A percentile compares a stretch with the other conserved stretches of the same genome.
These are phyloP conservation scores for Primulina eburnea DNA, from an alignment of 257 asterid genomes.

Conservation along the genomic window DNA sequence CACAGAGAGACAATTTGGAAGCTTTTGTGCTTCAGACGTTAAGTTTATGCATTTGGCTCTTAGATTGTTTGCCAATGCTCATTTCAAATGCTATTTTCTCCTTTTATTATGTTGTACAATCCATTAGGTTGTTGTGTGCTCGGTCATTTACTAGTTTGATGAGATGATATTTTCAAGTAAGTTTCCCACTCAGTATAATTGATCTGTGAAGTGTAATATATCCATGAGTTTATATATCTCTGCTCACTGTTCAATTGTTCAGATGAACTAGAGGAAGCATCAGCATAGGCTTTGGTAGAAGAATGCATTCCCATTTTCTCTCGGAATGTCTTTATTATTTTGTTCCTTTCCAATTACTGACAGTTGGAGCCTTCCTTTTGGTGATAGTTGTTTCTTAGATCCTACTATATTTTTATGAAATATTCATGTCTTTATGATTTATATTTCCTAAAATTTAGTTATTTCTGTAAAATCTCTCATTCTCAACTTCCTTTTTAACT, in stretches of 20 bases:
- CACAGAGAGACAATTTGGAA: background rate
- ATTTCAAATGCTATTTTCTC: background rate
- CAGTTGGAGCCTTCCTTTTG: too few species aligned
- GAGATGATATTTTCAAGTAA: background rate
- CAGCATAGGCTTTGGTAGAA: background rate
- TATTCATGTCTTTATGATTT: background rate
- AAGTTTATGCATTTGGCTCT: background rate
- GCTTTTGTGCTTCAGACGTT: background rate
- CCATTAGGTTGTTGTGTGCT: background rate
- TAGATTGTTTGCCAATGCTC: background rate
- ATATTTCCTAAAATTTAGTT: background rate
- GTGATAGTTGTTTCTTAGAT: too few species aligned
- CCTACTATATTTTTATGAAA: too few species aligned
- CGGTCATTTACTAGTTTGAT: background rate
- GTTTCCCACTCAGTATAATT: background rate
- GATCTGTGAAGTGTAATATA: background rate
- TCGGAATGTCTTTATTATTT: background rate
- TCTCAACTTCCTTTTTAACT: too few species aligned
- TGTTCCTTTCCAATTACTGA: background rate
- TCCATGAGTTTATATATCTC: background rate
- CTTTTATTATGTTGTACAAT: background rate
- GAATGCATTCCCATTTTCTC: background rate
- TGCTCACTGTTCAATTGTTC: background rate
- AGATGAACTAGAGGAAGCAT: background rate
- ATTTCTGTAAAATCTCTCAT: background rate